Percentiles rank a stretch among this genome's conserved stretches.
Evolutionary conservation across 2,329 filamentous ascomycete species (phyloP).

Genomic region (Biscogniauxia sp.): DNA sequence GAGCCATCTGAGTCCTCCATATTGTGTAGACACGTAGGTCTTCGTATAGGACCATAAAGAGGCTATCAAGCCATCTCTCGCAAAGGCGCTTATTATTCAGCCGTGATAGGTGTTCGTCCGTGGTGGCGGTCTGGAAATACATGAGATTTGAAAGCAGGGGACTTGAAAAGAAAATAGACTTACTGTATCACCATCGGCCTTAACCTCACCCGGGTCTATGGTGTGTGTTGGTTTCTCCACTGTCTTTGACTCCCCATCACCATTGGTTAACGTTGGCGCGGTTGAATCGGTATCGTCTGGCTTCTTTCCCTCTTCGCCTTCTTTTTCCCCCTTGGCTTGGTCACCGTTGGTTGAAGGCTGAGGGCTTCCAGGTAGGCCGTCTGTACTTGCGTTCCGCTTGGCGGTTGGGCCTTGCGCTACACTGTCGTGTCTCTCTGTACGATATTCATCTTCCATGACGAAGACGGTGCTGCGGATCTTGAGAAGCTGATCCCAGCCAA

Average conservation of each 20-base stretch:
- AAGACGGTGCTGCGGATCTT: conserved; percentile 96
- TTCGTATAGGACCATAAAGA: conserved; percentile 99
- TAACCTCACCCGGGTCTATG: conserved; percentile 73
- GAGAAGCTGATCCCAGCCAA: conserved; percentile 95
- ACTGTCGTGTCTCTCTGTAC: conserved; percentile 74
- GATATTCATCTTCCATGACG: conserved; percentile 99
- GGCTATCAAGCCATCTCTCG: conserved; percentile 95
- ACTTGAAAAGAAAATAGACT: conserved; percentile 2
- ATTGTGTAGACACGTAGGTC: conserved; percentile 98
- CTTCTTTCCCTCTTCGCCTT: conserved; percentile 35
- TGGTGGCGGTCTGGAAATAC: conserved; percentile 52
- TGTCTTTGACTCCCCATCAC: conserved; percentile 34
- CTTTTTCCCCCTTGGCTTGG: conserved; percentile 33
- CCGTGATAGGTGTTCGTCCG: conserved; percentile 75
- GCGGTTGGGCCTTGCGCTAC: conserved; percentile 42
- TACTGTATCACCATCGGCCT: conserved; percentile 54
- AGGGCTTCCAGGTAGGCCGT: conserved; percentile 71
- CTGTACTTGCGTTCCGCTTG: conserved; percentile 75
- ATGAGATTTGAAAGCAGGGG: conserved; percentile 11
- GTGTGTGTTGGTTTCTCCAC: conserved; percentile 80
- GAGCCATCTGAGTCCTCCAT: conserved; percentile 96
- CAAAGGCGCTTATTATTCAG: conserved; percentile 97
- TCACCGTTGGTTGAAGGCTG: conserved; percentile 53
- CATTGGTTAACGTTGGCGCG: conserved; percentile 38
- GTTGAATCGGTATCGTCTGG: conserved; percentile 33